A percentile compares a stretch with the other conserved stretches of the same genome.
These are phyloP conservation scores for Aspergillus campestris DNA, from an alignment of 495 filamentous ascomycete genomes.

Conservation along the genomic window DNA sequence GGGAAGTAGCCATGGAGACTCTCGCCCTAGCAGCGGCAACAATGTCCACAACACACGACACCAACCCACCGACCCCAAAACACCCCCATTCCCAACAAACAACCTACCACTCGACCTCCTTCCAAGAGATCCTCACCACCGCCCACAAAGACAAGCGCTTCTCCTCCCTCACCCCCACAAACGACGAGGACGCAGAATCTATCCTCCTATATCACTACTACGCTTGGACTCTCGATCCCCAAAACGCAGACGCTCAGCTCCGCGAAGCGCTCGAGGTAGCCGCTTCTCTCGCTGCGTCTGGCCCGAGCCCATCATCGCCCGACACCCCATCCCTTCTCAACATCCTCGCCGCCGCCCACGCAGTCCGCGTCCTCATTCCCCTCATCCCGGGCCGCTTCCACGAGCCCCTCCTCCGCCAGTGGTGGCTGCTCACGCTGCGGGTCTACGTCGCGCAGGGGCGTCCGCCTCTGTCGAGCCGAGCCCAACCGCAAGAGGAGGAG, in stretches of 20 bases:
- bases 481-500: constrained; percentile 48
- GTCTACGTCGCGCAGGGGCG: constrained; percentile 70
- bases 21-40: constrained; percentile 60
- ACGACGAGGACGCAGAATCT: constrained; percentile 52
- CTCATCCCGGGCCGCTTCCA: constrained; percentile 66
- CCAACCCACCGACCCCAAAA: constrained; percentile 75
- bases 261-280: constrained; percentile 69
- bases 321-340: constrained; percentile 56
- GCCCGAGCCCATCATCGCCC: constrained; percentile 56
- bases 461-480: constrained; percentile 47
- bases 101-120: constrained; percentile 43
- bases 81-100: constrained; percentile 51
- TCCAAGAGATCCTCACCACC: constrained; percentile 57
- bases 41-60: constrained; percentile 63
- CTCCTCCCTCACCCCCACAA: constrained; percentile 48
- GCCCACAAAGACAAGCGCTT: constrained; percentile 44
- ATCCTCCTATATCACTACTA: constrained; percentile 84
- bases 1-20: constrained; percentile 78
- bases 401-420: constrained; percentile 63
- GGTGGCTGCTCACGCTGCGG: constrained; percentile 77
- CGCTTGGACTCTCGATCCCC: constrained; percentile 54
- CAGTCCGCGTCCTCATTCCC: constrained; percentile 76
- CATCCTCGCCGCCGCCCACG: constrained; percentile 75
- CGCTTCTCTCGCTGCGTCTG: constrained; percentile 58
- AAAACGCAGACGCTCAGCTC: constrained; percentile 58